phyloP scores from a whole-genome alignment of 2,329 filamentous ascomycete species.

The Trichoderma sp. region DNA sequence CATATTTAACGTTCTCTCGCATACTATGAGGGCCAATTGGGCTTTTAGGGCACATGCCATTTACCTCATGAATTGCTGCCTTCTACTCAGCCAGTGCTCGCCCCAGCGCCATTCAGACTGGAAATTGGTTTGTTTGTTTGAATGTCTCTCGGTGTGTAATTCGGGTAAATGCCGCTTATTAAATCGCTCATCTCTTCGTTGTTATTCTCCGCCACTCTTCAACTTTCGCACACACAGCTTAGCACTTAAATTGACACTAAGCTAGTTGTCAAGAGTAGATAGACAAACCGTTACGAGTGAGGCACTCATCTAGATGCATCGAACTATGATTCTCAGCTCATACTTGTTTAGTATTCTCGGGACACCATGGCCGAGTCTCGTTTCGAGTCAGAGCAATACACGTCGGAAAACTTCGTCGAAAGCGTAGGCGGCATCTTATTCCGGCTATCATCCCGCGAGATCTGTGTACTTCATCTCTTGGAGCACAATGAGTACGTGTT shows the following conservation, averaged over 20 bases:
- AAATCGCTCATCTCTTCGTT: not conserved
- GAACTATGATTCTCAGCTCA: not conserved
- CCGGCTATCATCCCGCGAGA: slow-evolving; percentile 17
- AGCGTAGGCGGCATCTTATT: slow-evolving; percentile 26
- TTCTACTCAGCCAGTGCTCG: too few relatives aligned
- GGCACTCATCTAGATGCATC: not conserved
- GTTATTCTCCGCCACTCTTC: not conserved
- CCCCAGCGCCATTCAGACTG: not conserved
- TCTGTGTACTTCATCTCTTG: slow-evolving; percentile 23
- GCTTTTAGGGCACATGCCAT: too few relatives aligned
- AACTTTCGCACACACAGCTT: not conserved
- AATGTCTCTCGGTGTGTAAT: not conserved
- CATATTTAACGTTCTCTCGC: too few relatives aligned
- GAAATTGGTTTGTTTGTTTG: not conserved
- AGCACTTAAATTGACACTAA: not conserved
- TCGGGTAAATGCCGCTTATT: not conserved
- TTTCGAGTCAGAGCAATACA: not conserved
- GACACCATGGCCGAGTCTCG: not conserved
- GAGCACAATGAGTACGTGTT: slow-evolving; percentile 22
- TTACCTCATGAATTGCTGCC: too few relatives aligned
- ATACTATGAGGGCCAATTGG: too few relatives aligned
- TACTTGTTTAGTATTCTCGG: not conserved
- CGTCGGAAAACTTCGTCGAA: slow-evolving; percentile 23
- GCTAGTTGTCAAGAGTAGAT: not conserved
- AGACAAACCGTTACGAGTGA: not conserved